phyloP scores from a whole-genome alignment of 371 early-diverging fungal genomes.

The Coemansia sp. region DNA sequence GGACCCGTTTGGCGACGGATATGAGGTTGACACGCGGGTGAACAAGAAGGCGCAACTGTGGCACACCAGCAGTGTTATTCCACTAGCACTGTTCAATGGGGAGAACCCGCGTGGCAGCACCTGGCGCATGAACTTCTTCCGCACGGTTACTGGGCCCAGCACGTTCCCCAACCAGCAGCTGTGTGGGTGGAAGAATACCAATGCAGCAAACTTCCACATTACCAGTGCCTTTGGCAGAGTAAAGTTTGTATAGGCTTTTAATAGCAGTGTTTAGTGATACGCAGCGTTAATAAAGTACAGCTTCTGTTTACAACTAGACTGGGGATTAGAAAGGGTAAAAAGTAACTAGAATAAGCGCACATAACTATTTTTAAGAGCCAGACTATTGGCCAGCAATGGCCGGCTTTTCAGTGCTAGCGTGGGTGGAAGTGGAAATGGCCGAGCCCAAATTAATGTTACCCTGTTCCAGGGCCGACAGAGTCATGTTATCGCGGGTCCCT shows the following conservation, averaged over 20 bases:
- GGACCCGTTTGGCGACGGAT: constrained; percentile 45
- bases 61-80: constrained; percentile 27
- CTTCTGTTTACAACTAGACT: too few species aligned
- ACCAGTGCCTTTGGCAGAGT: constrained; percentile 37
- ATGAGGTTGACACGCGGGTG: constrained; percentile 30
- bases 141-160: constrained; percentile 32
- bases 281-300: too few species aligned
- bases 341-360: background rate
- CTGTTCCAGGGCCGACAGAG: constrained; percentile 24
- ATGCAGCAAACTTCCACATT: constrained; percentile 44
- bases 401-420: constrained; percentile 20
- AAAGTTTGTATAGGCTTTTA: constrained; percentile 19
- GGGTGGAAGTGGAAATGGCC: constrained; percentile 19
- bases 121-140: constrained; percentile 52
- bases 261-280: background rate
- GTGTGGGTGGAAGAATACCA: constrained; percentile 46
- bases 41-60: constrained; percentile 27
- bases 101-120: constrained; percentile 32
- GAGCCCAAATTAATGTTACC: constrained; percentile 17
- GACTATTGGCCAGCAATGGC: background rate
- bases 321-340: background rate
- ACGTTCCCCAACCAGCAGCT: constrained; percentile 45
- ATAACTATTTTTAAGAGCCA: background rate
- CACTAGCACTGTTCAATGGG: constrained; percentile 45
- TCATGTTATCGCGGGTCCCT: constrained; percentile 15